phyloP scores from a whole-genome alignment of 2,329 filamentous ascomycete species.

The Stagonosporopsis chrysanthemi region DNA sequence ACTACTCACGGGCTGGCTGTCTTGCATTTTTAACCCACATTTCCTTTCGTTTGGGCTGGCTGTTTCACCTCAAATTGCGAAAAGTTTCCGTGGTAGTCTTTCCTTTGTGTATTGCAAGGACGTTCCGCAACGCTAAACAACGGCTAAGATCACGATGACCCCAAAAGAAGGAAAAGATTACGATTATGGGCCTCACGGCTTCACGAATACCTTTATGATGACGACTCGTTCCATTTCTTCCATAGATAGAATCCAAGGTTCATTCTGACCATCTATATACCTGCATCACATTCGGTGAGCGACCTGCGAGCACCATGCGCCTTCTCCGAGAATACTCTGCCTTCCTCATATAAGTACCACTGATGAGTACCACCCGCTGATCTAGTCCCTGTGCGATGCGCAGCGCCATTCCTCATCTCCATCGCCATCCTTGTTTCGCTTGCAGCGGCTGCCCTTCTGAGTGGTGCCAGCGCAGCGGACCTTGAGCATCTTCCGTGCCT shows the following conservation, averaged over 20 bases:
- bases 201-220: conserved; percentile 18
- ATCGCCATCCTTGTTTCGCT: background rate
- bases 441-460: background rate
- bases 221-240: conserved; percentile 8
- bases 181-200: conserved; percentile 18
- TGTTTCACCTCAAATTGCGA: conserved; percentile 26
- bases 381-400: background rate
- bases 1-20: conserved; percentile 24
- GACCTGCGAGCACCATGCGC: background rate
- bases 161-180: conserved; percentile 26
- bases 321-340: background rate
- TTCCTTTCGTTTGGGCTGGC: conserved; percentile 22
- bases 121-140: background rate
- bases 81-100: conserved; percentile 8
- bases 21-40: conserved; percentile 6
- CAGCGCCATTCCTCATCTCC: background rate
- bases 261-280: background rate
- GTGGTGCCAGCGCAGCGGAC: conserved; percentile 1
- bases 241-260: conserved; percentile 15
- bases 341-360: no score
- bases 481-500: background rate
- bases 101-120: background rate
- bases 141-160: conserved; percentile 8
- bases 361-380: no score
- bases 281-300: background rate